phyloP scores from a whole-genome alignment of 1,284 basidiomycete species.

The Ceratobasidium sp. region DNA sequence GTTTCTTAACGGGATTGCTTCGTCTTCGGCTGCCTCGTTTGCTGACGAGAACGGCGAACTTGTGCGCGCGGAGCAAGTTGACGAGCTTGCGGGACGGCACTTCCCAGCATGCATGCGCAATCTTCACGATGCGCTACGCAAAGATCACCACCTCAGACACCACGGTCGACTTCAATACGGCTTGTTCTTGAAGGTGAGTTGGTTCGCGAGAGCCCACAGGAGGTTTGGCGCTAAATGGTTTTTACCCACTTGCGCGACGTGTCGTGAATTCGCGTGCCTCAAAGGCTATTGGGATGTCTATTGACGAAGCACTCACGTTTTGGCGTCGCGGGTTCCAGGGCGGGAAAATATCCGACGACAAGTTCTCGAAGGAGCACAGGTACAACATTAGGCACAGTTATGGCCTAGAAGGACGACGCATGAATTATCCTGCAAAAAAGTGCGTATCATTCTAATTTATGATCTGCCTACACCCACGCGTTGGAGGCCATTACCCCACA shows the following conservation, averaged over 20 bases:
- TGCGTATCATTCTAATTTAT: conserved; percentile 53
- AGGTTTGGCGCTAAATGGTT: conserved; percentile 17
- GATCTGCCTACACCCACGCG: conserved; percentile 11
- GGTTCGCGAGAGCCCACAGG: conserved; percentile 13
- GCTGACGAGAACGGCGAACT: conserved; percentile 66
- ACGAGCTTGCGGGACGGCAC: conserved; percentile 86
- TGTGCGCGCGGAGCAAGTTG: conserved; percentile 94
- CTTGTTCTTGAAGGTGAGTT: conserved; percentile 88
- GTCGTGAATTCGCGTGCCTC: conserved; percentile 38
- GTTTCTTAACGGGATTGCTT: conserved; percentile 90
- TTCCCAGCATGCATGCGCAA: conserved; percentile 98
- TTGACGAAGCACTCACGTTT: conserved; percentile 94
- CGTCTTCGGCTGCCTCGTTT: conserved; percentile 60
- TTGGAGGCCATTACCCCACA: conserved; percentile 19
- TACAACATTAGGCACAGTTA: conserved; percentile 98
- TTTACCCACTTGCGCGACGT: conserved; percentile 9
- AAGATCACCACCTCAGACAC: conserved; percentile 91
- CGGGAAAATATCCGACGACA: conserved; percentile 83
- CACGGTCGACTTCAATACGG: conserved; percentile 92
- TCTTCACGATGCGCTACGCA: conserved; percentile 81
- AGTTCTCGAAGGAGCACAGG: conserved; percentile 97
- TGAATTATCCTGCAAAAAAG: conserved; percentile 95
- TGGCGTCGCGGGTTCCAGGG: conserved; percentile 88
- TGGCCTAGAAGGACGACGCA: conserved; percentile 92
- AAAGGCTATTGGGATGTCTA: conserved; percentile 90